phyloP scores from a whole-genome alignment of 495 filamentous ascomycete species.

The Astrocystis sublimbata region DNA sequence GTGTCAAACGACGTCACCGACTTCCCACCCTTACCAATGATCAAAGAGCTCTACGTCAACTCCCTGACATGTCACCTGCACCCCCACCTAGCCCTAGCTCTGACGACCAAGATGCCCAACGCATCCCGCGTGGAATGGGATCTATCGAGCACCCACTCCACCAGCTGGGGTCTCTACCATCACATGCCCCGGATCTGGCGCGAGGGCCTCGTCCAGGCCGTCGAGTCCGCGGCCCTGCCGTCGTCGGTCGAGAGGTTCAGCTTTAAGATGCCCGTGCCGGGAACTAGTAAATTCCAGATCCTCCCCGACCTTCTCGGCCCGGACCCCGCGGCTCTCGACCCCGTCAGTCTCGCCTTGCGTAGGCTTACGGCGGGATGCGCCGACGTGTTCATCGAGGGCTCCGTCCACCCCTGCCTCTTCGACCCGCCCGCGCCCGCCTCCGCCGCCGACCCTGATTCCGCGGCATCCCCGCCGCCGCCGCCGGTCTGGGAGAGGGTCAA shows the following conservation, averaged over 20 bases:
- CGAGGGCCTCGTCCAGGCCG: not conserved
- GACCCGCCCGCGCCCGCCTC: not conserved
- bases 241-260: not conserved
- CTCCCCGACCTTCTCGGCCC: not conserved
- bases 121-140: not conserved
- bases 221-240: not conserved
- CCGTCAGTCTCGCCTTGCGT: not conserved
- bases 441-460: not conserved
- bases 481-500: not conserved
- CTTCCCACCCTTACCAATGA: not conserved
- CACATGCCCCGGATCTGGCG: not conserved
- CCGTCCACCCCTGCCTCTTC: not conserved
- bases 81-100: not conserved
- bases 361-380: not conserved
- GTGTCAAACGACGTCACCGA: not conserved
- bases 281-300: not conserved
- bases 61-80: not conserved
- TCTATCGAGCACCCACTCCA: not conserved
- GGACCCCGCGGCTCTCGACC: not conserved
- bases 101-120: constrained; percentile 1
- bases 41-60: not conserved
- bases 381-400: not conserved
- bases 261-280: not conserved
- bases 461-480: not conserved
- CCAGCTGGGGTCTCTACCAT: constrained; percentile 6